A percentile compares a stretch with the other conserved stretches of the same genome.
phyloP scores from a whole-genome alignment of 2,329 filamentous ascomycete genomes.

The Ophiostoma himal-ulmi region DNA sequence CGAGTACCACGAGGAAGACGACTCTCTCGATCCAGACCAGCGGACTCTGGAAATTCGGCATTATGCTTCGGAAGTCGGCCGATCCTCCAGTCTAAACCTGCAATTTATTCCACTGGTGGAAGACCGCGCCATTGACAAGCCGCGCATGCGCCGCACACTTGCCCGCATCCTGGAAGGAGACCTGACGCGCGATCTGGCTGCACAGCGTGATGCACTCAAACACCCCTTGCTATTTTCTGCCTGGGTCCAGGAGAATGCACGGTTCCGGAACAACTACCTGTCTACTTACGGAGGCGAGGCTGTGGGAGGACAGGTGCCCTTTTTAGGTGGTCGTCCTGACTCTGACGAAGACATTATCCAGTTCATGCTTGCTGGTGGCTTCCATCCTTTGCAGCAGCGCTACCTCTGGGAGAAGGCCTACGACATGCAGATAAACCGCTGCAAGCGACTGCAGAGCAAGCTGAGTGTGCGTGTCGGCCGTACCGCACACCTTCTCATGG shows the following conservation, averaged over 20 bases:
- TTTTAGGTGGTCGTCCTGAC: slow-evolving; percentile 46
- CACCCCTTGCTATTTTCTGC: slow-evolving; percentile 46
- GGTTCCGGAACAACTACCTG: slow-evolving; percentile 36
- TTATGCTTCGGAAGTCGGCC: slow-evolving; percentile 40
- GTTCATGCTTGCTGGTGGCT: slow-evolving; percentile 55
- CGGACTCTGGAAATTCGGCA: slow-evolving; percentile 61
- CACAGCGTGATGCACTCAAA: slow-evolving; percentile 46
- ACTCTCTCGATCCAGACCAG: slow-evolving; percentile 44
- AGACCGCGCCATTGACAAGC: slow-evolving; percentile 47
- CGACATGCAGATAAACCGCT: slow-evolving; percentile 46
- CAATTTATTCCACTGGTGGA: slow-evolving; percentile 65
- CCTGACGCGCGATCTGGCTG: slow-evolving; percentile 47
- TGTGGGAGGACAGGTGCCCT: slow-evolving; percentile 37
- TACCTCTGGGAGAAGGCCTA: slow-evolving; percentile 46
- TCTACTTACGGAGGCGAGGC: neutral
- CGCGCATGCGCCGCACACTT: slow-evolving; percentile 44
- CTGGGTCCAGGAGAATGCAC: slow-evolving; percentile 46
- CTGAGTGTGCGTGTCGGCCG: slow-evolving; percentile 56
- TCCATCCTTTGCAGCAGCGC: slow-evolving; percentile 44
- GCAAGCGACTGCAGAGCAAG: slow-evolving; percentile 47
- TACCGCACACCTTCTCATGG: slow-evolving; percentile 60
- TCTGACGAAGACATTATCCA: slow-evolving; percentile 47
- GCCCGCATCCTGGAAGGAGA: slow-evolving; percentile 44
- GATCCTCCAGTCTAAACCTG: slow-evolving; percentile 54
- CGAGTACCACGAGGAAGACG: slow-evolving; percentile 28